phyloP scores from a whole-genome alignment of 2,329 filamentous ascomycete genomes.

The Aspergillus bombycis region DNA sequence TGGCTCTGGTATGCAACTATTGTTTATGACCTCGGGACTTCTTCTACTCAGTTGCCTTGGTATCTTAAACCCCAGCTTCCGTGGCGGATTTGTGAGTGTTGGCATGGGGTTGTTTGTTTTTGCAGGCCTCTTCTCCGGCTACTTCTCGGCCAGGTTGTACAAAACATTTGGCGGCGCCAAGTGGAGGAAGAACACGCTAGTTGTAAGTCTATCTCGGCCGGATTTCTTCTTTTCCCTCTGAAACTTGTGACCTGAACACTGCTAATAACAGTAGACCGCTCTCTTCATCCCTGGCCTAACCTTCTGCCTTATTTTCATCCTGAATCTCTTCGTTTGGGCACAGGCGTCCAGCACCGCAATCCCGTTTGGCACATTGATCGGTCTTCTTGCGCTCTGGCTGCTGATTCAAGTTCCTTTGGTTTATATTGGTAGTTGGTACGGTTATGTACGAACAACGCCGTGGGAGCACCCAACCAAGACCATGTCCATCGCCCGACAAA shows the following conservation, averaged over 20 bases:
- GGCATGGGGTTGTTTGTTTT: slow-evolving; percentile 82
- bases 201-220: slow-evolving; percentile 44
- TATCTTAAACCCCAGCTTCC: slow-evolving; percentile 81
- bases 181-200: slow-evolving; percentile 74
- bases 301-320: slow-evolving; percentile 73
- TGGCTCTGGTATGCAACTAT: slow-evolving; percentile 82
- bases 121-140: slow-evolving; percentile 81
- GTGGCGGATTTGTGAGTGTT: slow-evolving; percentile 86
- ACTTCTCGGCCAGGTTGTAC: slow-evolving; percentile 82
- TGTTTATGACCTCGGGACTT: slow-evolving; percentile 78
- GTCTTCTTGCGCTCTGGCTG: slow-evolving; percentile 76
- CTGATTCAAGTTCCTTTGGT: slow-evolving; percentile 85
- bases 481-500: slow-evolving; percentile 68
- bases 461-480: slow-evolving; percentile 87
- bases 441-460: slow-evolving; percentile 66
- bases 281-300: slow-evolving; percentile 77
- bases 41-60: slow-evolving; percentile 74
- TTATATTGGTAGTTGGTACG: slow-evolving; percentile 77
- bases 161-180: slow-evolving; percentile 77
- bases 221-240: background rate
- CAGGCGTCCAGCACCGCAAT: slow-evolving; percentile 87
- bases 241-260: slow-evolving; percentile 1
- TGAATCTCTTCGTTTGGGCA: slow-evolving; percentile 89
- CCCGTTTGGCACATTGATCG: slow-evolving; percentile 77
- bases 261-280: slow-evolving; percentile 58